Percentiles rank a stretch among this genome's conserved stretches.
Conservation (phyloP, 2,329 filamentous ascomycete genomes). For the Cladophialophora exuberans region DNA sequence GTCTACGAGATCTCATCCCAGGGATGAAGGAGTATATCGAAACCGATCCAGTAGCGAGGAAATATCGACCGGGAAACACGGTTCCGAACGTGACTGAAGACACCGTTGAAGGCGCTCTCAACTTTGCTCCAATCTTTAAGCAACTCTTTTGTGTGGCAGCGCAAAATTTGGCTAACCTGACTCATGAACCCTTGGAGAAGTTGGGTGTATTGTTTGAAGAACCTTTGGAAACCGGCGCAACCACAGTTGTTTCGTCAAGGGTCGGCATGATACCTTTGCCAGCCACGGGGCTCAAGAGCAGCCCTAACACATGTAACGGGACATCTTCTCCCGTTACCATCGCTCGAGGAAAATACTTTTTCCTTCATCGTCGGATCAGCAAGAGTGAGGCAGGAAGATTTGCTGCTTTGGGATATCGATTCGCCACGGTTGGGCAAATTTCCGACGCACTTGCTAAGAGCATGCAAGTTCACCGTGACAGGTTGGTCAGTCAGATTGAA, state of each 20-base stretch:
- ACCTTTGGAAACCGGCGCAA: constrained; percentile 67
- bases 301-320: constrained; percentile 40
- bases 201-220: constrained; percentile 76
- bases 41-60: constrained; percentile 45
- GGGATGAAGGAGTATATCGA: constrained; percentile 74
- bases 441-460: constrained; percentile 68
- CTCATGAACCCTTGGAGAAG: constrained; percentile 65
- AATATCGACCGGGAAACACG: constrained; percentile 23
- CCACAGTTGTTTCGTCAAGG: background rate
- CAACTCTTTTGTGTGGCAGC: constrained; percentile 84
- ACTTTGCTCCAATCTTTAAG: constrained; percentile 77
- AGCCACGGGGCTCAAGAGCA: constrained; percentile 37
- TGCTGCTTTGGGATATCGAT: constrained; percentile 75
- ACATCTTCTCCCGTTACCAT: constrained; percentile 7
- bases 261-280: constrained; percentile 31
- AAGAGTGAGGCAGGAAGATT: constrained; percentile 65
- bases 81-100: constrained; percentile 33
- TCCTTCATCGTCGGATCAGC: constrained; percentile 69
- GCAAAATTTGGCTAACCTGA: constrained; percentile 68
- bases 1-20: constrained; percentile 68
- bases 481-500: constrained; percentile 64
- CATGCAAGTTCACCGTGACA: constrained; percentile 70
- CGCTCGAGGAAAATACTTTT: constrained; percentile 72
- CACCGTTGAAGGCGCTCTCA: constrained; percentile 47
- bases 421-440: constrained; percentile 71